Evolutionary conservation across 1,284 basidiomycete species (phyloP).

Genomic region (Schizophyllum amplum): DNA sequence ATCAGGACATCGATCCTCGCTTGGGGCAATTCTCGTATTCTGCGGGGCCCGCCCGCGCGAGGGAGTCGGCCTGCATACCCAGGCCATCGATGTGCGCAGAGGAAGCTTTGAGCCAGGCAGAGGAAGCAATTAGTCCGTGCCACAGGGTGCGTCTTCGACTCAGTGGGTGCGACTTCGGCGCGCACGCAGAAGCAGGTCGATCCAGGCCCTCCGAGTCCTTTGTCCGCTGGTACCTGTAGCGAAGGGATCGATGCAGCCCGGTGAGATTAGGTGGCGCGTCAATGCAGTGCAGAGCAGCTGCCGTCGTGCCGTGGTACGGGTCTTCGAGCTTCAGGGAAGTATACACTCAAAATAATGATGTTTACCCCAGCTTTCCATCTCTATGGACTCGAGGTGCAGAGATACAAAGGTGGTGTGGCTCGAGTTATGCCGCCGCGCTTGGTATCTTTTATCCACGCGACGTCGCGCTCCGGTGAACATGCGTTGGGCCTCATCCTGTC

Average conservation of each 20-base stretch:
- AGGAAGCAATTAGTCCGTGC: background rate
- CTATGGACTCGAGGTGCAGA: too few relatives aligned
- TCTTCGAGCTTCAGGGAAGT: too few relatives aligned
- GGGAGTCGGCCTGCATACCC: background rate
- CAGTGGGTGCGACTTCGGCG: background rate
- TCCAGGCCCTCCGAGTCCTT: background rate
- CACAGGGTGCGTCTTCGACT: background rate
- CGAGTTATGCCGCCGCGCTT: too few relatives aligned
- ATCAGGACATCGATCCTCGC: background rate
- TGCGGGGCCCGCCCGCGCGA: background rate
- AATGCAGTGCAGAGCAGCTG: background rate
- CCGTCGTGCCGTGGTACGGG: background rate
- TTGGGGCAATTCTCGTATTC: background rate
- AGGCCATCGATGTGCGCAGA: background rate
- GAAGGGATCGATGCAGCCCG: background rate
- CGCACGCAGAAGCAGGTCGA: background rate
- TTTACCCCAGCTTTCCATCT: too few relatives aligned
- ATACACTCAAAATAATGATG: too few relatives aligned
- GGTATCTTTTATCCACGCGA: too few relatives aligned
- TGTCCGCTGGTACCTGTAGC: background rate
- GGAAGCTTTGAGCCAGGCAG: background rate
- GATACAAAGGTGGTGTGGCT: too few relatives aligned
- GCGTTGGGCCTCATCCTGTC: too few relatives aligned
- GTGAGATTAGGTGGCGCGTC: too few relatives aligned
- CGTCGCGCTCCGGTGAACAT: too few relatives aligned